A percentile compares a stretch with the other conserved stretches of the same genome.
Evolutionary conservation across 2,329 filamentous ascomycete species (phyloP).

Genomic region (Sarocladiaceae sp.): DNA sequence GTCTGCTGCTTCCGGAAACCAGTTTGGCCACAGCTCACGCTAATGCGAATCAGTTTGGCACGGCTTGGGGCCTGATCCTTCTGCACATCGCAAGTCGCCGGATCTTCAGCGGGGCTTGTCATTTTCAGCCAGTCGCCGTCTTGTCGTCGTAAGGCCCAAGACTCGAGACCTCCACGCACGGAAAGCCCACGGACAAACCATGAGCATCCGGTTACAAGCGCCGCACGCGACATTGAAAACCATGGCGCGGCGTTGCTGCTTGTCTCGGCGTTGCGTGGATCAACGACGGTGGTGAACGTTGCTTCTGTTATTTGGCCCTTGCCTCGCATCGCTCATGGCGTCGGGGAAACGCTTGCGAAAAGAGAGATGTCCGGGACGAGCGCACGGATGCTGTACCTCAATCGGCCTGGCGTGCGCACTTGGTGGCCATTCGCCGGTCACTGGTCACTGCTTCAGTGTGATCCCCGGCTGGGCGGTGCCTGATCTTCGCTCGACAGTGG

Average conservation of each 20-base stretch:
- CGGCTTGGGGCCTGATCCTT: background rate
- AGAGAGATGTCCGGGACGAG: background rate
- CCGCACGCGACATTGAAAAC: background rate
- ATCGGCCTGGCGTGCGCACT: conserved; percentile 1
- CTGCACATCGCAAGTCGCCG: background rate
- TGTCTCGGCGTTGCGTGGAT: conserved; percentile 6
- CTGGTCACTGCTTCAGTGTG: background rate
- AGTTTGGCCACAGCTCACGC: background rate
- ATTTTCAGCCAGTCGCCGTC: background rate
- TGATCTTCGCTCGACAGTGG: background rate
- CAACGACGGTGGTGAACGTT: background rate
- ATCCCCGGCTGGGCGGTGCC: conserved; percentile 4
- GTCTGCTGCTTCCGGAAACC: background rate
- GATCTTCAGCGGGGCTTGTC: conserved; percentile 4
- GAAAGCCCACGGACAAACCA: background rate
- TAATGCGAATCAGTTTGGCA: background rate
- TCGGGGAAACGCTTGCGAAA: conserved; percentile 7
- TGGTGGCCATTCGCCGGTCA: background rate
- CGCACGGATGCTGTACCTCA: conserved; percentile 2
- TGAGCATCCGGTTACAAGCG: background rate
- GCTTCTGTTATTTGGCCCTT: conserved; percentile 1
- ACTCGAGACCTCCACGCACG: background rate
- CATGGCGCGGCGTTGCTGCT: background rate
- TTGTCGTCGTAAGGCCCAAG: background rate
- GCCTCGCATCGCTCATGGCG: conserved; percentile 3